phyloP scores from a whole-genome alignment of 768 basidiomycete species.

The Rhizopogon vinicolor region DNA sequence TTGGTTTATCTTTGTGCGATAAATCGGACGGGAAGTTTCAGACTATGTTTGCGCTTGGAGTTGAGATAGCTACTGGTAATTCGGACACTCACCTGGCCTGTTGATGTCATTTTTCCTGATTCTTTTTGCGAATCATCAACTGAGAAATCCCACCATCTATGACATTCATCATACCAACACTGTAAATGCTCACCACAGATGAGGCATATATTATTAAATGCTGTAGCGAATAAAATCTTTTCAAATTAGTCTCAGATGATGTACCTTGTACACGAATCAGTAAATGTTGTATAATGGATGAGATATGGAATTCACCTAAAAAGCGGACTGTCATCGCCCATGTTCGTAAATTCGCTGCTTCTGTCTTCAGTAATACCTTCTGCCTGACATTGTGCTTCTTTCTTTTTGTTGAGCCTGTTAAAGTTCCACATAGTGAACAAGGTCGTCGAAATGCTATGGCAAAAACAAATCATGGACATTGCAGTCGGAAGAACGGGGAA shows the following conservation, averaged over 20 bases:
- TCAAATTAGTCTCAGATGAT: neutral
- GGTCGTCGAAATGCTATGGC: conserved; percentile 35
- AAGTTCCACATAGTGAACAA: conserved; percentile 45
- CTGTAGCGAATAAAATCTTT: no score
- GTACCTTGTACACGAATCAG: neutral
- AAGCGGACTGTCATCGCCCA: conserved; percentile 53
- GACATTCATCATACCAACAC: no score
- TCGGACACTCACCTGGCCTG: no score
- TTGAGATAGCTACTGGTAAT: no score
- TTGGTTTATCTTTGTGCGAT: neutral
- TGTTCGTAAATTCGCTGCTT: conserved; percentile 36
- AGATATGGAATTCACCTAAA: conserved; percentile 32
- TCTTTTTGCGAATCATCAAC: no score
- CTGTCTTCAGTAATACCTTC: conserved; percentile 38
- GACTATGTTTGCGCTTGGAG: neutral
- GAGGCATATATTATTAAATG: no score
- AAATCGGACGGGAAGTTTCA: neutral
- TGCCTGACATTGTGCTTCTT: conserved; percentile 38
- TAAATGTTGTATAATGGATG: neutral
- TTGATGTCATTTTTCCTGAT: no score
- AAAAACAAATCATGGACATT: neutral
- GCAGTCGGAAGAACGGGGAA: conserved; percentile 4
- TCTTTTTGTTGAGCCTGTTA: conserved; percentile 44
- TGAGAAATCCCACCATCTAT: no score
- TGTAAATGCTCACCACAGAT: no score